Evolutionary conservation across 2,329 filamentous ascomycete genomes (phyloP).

Genomic region (Escovopsis weberi): DNA sequence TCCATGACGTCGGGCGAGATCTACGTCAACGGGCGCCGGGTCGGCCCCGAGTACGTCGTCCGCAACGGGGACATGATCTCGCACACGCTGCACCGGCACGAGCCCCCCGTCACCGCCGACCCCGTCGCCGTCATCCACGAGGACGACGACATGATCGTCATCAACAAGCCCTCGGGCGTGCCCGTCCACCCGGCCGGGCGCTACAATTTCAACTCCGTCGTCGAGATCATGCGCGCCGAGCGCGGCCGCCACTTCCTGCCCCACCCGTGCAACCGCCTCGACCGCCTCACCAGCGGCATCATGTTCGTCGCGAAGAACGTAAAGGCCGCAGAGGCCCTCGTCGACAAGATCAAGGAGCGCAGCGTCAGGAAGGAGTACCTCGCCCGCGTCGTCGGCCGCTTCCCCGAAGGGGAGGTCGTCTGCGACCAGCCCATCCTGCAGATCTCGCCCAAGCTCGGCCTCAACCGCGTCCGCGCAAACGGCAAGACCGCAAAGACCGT

Average conservation of each 20-base stretch:
- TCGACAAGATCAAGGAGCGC: conserved; percentile 59
- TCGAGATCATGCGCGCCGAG: conserved; percentile 84
- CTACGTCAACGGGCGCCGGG: conserved; percentile 59
- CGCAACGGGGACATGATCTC: conserved; percentile 85
- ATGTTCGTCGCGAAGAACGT: conserved; percentile 94
- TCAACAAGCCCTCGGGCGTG: conserved; percentile 90
- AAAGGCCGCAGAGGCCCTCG: conserved; percentile 63
- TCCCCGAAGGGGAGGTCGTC: conserved; percentile 79
- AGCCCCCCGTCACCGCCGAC: conserved; percentile 76
- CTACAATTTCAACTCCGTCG: conserved; percentile 88
- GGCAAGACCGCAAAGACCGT: conserved; percentile 84
- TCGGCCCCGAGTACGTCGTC: conserved; percentile 54
- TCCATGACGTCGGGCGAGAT: conserved; percentile 73
- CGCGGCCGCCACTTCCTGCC: conserved; percentile 39
- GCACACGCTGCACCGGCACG: conserved; percentile 88
- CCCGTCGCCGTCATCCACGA: conserved; percentile 77
- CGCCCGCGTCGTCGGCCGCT: conserved; percentile 77
- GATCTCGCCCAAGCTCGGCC: conserved; percentile 85
- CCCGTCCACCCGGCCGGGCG: conserved; percentile 91
- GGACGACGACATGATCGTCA: conserved; percentile 84
- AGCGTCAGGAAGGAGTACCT: conserved; percentile 93
- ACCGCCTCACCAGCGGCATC: conserved; percentile 84
- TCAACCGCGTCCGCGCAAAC: conserved; percentile 88
- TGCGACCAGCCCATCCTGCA: conserved; percentile 89
- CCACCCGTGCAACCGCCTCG: conserved; percentile 77